Evolutionary conservation across 495 filamentous ascomycete species (phyloP).

Genomic region (Achaetomiella virescens): DNA sequence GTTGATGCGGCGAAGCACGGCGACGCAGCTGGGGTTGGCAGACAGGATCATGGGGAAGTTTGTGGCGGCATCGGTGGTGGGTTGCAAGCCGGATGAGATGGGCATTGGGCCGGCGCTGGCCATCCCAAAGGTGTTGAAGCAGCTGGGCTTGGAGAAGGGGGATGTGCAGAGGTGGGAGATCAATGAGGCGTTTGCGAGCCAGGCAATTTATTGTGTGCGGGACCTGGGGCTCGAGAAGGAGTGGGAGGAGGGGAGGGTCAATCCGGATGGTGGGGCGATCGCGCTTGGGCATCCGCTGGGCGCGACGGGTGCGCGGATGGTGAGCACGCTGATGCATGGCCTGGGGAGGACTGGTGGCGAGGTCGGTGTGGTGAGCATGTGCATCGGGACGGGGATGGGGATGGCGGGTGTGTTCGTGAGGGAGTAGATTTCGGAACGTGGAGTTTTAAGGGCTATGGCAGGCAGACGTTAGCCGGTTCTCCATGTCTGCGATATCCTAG

Average conservation of each 20-base stretch:
- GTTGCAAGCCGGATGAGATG: slow-evolving; percentile 88
- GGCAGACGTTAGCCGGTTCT: too few species aligned
- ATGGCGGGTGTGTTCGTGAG: slow-evolving; percentile 84
- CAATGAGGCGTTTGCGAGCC: slow-evolving; percentile 92
- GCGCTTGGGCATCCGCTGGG: slow-evolving; percentile 91
- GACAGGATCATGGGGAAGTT: slow-evolving; percentile 71
- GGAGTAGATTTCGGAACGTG: slow-evolving; percentile 46
- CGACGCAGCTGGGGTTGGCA: slow-evolving; percentile 62
- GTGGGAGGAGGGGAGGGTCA: slow-evolving; percentile 62
- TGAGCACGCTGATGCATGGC: slow-evolving; percentile 65
- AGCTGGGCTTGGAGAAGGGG: slow-evolving; percentile 53
- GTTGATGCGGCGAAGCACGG: slow-evolving; percentile 80
- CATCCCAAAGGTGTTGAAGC: slow-evolving; percentile 69
- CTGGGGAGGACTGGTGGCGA: slow-evolving; percentile 53
- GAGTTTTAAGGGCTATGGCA: too few species aligned
- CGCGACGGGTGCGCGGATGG: slow-evolving; percentile 78
- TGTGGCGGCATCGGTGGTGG: slow-evolving; percentile 64
- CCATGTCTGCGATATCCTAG: too few species aligned
- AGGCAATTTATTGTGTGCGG: slow-evolving; percentile 74
- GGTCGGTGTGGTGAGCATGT: slow-evolving; percentile 77
- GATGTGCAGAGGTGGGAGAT: slow-evolving; percentile 92
- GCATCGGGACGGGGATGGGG: slow-evolving; percentile 61
- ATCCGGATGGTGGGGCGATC: slow-evolving; percentile 90
- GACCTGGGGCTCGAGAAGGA: slow-evolving; percentile 59
- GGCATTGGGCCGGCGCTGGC: slow-evolving; percentile 81